Percentiles rank a stretch among this genome's conserved stretches.
phyloP scores from a whole-genome alignment of 768 basidiomycete genomes.

The Terana coerulea region DNA sequence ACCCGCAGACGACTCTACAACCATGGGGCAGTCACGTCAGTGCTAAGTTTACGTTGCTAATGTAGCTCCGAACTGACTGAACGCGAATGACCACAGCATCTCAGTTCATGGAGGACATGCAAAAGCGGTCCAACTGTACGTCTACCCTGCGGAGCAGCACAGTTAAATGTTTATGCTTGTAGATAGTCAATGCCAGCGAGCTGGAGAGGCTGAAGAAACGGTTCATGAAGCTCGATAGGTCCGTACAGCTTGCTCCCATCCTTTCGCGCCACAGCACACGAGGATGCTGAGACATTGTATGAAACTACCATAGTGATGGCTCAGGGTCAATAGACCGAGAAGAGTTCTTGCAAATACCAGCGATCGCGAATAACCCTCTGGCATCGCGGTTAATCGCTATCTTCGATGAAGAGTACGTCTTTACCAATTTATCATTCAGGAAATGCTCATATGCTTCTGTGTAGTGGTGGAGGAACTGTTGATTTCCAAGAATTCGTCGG shows the following conservation, averaged over 20 bases:
- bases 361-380: conserved; percentile 96
- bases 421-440: background rate
- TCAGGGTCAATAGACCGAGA: conserved; percentile 98
- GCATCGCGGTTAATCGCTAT: conserved; percentile 99
- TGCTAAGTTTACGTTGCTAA: conserved; percentile 6
- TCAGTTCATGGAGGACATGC: conserved; percentile 98
- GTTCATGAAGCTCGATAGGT: conserved; percentile 99
- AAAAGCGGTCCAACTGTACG: conserved; percentile 95
- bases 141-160: conserved; percentile 15
- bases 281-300: background rate
- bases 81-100: conserved; percentile 48
- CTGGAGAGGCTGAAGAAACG: conserved; percentile 95
- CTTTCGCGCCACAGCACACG: background rate
- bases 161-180: background rate
- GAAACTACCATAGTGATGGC: conserved; percentile 61
- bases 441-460: background rate
- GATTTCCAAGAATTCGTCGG: conserved; percentile 99
- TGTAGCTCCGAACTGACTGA: background rate
- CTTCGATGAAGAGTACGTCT: conserved; percentile 95
- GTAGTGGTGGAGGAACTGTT: conserved; percentile 94
- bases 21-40: conserved; percentile 85
- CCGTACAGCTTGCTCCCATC: conserved; percentile 12
- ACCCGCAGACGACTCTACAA: conserved; percentile 17
- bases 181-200: conserved; percentile 87
- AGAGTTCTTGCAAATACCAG: conserved; percentile 98